Evolutionary conservation across 2,329 filamentous ascomycete genomes (phyloP).

Genomic region (Pseudogymnoascus sp.): DNA sequence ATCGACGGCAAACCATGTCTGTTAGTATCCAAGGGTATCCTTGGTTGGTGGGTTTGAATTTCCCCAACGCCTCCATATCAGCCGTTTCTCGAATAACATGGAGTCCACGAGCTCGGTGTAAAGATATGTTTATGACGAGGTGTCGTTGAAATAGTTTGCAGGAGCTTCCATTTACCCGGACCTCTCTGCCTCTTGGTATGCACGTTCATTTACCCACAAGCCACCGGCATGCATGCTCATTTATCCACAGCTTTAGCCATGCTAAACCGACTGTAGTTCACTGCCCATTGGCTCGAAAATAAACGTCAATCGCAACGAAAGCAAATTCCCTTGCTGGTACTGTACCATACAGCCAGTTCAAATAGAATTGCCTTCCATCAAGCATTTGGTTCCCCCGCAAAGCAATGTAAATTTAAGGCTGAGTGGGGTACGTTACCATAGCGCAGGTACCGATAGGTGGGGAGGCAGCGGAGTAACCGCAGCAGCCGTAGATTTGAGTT

Average conservation of each 20-base stretch:
- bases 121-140: background rate
- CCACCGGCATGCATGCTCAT: background rate
- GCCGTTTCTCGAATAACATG: background rate
- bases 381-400: slow-evolving; percentile 1
- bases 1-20: background rate
- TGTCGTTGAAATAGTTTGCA: background rate
- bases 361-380: background rate
- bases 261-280: background rate
- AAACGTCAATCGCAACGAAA: background rate
- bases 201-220: background rate
- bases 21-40: background rate
- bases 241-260: background rate
- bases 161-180: background rate
- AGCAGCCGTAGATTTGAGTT: background rate
- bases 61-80: background rate
- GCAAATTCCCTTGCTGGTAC: background rate
- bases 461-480: background rate
- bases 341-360: background rate
- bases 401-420: background rate
- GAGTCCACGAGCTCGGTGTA: background rate
- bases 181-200: background rate
- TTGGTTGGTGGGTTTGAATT: slow-evolving; percentile 4
- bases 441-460: background rate
- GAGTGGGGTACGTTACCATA: background rate
- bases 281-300: background rate